Evolutionary conservation across 164 flowering plant genomes (phyloP).

Genomic region (Brasenia schreberi): DNA sequence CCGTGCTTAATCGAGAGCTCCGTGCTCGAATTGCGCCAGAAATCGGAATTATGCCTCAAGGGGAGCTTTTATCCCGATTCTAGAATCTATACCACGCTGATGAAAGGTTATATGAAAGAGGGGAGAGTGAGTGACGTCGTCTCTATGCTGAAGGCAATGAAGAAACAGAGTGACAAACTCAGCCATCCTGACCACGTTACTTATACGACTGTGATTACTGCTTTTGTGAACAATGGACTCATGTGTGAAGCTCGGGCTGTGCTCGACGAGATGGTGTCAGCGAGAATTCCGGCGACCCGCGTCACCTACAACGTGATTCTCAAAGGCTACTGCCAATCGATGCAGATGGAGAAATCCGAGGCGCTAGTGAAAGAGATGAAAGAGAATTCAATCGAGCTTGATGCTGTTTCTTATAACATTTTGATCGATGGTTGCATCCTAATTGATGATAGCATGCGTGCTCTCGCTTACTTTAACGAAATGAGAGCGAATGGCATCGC

Average conservation of each 20-base stretch:
- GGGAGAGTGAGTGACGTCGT: constrained; percentile 64
- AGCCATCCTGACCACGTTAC: constrained; percentile 88
- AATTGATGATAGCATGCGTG: constrained; percentile 79
- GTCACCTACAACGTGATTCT: constrained; percentile 83
- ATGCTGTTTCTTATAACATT: constrained; percentile 88
- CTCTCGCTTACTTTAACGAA: constrained; percentile 72
- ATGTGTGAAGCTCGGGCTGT: constrained; percentile 84
- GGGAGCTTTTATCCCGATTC: constrained; percentile 40
- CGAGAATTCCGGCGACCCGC: constrained; percentile 70
- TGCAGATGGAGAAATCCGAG: constrained; percentile 66
- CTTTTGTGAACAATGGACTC: constrained; percentile 60
- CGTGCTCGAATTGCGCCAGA: constrained; percentile 53
- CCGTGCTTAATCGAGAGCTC: constrained; percentile 12
- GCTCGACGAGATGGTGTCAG: constrained; percentile 64
- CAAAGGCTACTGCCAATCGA: constrained; percentile 84
- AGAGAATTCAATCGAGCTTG: constrained; percentile 48
- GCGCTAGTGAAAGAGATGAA: constrained; percentile 63
- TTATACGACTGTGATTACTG: constrained; percentile 82
- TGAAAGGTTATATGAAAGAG: constrained; percentile 91
- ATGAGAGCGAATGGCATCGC: constrained; percentile 74
- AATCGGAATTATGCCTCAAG: constrained; percentile 48
- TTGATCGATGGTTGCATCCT: constrained; percentile 79
- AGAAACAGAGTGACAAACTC: constrained; percentile 42
- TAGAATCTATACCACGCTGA: constrained; percentile 82
- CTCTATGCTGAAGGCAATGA: constrained; percentile 82